Evolutionary conservation across 1,284 basidiomycete genomes (phyloP).

Genomic region (Ceratobasidium sp.): DNA sequence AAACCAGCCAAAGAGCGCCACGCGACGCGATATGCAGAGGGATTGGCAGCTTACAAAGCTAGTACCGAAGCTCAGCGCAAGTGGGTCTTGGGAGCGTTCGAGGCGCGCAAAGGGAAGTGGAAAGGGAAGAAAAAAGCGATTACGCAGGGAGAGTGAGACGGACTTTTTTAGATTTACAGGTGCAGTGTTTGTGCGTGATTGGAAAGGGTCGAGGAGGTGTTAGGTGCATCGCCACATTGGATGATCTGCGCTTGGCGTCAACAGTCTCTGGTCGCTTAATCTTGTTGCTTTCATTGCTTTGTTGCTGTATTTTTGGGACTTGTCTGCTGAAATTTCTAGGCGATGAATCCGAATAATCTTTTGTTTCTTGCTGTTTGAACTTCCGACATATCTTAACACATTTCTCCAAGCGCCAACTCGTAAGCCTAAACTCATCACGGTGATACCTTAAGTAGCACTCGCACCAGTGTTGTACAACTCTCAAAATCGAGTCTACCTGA

Average conservation of each 20-base stretch:
- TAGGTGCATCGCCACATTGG: not conserved
- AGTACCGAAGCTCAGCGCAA: constrained; percentile 58
- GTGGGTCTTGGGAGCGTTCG: constrained; percentile 61
- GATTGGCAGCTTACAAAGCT: constrained; percentile 58
- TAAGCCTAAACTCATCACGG: too few species aligned
- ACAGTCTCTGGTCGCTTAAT: not conserved
- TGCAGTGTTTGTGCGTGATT: constrained; percentile 3
- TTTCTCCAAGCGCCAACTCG: too few species aligned
- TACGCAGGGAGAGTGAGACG: not conserved
- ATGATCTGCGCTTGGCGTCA: not conserved
- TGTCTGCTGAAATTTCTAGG: not conserved
- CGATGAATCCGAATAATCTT: not conserved
- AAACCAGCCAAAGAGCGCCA: constrained; percentile 59
- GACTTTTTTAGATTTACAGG: not conserved
- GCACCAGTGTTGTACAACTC: not conserved
- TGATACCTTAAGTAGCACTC: too few species aligned
- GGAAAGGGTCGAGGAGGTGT: too few species aligned
- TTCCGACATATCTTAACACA: not conserved
- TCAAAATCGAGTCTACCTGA: not conserved
- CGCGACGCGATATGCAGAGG: constrained; percentile 60
- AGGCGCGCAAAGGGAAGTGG: constrained; percentile 57
- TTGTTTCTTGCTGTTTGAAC: not conserved
- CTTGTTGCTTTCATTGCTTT: not conserved
- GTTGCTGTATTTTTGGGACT: not conserved
- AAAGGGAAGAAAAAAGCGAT: constrained; percentile 56